Base-by-base conservation (phyloP, 2,329 filamentous ascomycete genomes). In the Trichoderma sp. region DNA sequence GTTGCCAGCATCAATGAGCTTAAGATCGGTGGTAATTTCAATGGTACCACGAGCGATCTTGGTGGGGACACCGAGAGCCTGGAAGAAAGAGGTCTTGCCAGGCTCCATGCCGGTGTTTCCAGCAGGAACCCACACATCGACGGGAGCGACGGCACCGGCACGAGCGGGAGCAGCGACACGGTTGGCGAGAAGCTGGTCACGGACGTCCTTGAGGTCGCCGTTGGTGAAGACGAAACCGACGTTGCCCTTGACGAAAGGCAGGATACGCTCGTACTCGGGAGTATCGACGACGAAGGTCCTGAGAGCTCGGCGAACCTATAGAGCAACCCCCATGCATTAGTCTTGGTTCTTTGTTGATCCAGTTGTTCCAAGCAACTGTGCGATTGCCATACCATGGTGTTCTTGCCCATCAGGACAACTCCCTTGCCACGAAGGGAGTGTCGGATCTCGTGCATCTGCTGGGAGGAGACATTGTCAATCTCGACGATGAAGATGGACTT, bases 41-140 rank as follows among this genome's bases (percentile, higher is more conserved):
- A 99, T 99, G 86, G 95, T 99, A 96, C 95, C 96, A 97, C 95
- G 95, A 82, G 95, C 95, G 86, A 99, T 99, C 93, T 99, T 99
- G 89, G 95, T 99, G 81, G 95, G 95, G 82, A 99, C 93, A 93
- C 94, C 94, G 84, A 99, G 95, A 79, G 95, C 95, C 91, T 99
- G 95, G 94, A 99, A 99, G 93, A 99, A 99, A 81, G 95, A 98
- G 80, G 95, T 99, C 92, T 99, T 99, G 84, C 96, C 96, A 81
- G 95, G 96, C 85, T 99, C 95, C 95, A 99, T 99, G 86, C 95
- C 95, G 79, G 95, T 99, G 92, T 99, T 99, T 84, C 95, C 95
- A 76, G 94, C 95, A 75, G 95, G 95, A 75, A 99, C 83, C 87
- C 85, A 99, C 81, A 99, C 95, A 83, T 99, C 96, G 79, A 81